Evolutionary conservation across 192 early-diverging fungal genomes (phyloP), one percentile per base, ranked within the genome.

Genomic region (Helicostylum pulchrum): DNA sequence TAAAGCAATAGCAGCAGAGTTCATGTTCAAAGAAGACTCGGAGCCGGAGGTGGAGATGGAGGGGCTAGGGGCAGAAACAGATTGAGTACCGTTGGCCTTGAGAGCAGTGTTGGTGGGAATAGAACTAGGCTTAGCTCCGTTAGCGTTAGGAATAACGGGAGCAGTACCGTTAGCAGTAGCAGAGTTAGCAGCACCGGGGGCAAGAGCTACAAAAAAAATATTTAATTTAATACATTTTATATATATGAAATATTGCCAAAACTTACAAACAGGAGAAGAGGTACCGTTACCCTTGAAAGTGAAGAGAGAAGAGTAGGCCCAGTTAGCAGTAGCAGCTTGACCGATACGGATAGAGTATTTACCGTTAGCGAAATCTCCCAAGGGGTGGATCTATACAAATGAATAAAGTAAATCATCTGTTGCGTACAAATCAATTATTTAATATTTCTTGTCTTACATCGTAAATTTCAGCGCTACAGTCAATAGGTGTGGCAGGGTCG

Each of bases 261-360:
- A n/a, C 36, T 71, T 65, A 65, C 62, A 61, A 14, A 73, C 17
- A 52, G 71, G 66, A 11, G 31, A 42, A n/a, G 42, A 44, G 34
- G 56, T 61, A 4, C 71, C 71, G 11, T 63, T 67, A 48, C 71
- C 71, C 20, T 57, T 11, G 46, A 73, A 73, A 1, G 58, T 57
- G 66, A 73, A 73, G 23, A 60, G 53, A 53, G 65, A 65, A 64
- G 71, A 73, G 56, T 73, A 73, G 32, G 32, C 48, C 71, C 71
- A 73, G 47, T 26, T 67, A 19, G 8, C 19, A 14, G 53, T 39
- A 4, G 61, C 20, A 31, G 60, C 31, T 55, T 70, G 68, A 30
- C 71, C 71, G 42, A 73, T 73, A 60, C 71, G 71, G 43, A 73
- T 55, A 45, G 60, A 73, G 57, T 73, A 73, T 15, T 59, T 44